A percentile compares a stretch with the other conserved stretches of the same genome.
Conservation (phyloP, 306 rosid genomes). For the Acacia melanoxylon region DNA sequence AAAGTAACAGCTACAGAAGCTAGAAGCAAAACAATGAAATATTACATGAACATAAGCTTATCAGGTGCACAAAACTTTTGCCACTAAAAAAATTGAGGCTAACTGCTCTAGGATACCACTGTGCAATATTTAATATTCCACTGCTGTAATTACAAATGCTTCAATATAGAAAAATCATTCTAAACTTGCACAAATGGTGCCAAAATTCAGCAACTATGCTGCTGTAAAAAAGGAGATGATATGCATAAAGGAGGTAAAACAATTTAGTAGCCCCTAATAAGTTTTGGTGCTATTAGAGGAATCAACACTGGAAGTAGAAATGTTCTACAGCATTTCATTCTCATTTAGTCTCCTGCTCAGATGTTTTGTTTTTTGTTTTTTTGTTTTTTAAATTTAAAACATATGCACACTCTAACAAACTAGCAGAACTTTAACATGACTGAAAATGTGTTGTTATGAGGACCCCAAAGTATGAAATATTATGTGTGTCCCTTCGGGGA, state of each 20-base stretch:
- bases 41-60: too few relatives aligned
- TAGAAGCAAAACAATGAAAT: not conserved
- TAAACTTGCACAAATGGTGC: not conserved
- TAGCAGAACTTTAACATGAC: not conserved
- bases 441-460: not conserved
- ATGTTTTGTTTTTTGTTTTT: not conserved
- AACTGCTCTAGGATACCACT: not conserved
- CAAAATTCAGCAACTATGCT: not conserved
- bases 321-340: slow-evolving; percentile 7
- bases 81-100: not conserved
- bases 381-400: not conserved
- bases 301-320: slow-evolving; percentile 17
- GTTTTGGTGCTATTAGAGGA: not conserved
- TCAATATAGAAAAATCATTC: not conserved
- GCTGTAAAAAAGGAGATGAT: not conserved
- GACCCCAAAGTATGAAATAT: not conserved
- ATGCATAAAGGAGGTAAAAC: slow-evolving; percentile 12
- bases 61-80: not conserved
- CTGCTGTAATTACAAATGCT: not conserved
- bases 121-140: not conserved
- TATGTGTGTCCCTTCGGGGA: too few relatives aligned
- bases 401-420: not conserved
- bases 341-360: not conserved
- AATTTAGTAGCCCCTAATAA: not conserved
- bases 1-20: not conserved